Conservation (phyloP, 106 monocot species). For the Iris macrosiphon region DNA sequence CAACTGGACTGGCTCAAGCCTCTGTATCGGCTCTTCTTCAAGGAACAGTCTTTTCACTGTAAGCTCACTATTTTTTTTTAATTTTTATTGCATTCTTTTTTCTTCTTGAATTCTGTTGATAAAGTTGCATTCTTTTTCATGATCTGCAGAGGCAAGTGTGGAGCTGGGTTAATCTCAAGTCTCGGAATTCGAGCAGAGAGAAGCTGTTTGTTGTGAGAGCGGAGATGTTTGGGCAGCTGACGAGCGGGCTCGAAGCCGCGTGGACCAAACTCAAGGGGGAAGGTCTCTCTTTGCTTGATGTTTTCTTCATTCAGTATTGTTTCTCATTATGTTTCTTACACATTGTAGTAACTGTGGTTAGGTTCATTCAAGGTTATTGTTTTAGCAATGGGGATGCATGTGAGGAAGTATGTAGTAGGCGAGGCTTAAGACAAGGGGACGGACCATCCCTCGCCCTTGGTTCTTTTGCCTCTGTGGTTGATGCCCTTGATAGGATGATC, state of each 20-base stretch:
- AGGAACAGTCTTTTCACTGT: slow-evolving; percentile 35
- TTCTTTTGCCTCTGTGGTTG: too few species aligned
- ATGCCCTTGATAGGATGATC: too few species aligned
- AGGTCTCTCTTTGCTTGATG: slow-evolving; percentile 23
- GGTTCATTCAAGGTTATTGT: background rate
- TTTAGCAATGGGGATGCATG: too few species aligned
- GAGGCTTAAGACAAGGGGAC: too few species aligned
- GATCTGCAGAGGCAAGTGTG: slow-evolving; percentile 38
- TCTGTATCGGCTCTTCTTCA: slow-evolving; percentile 27
- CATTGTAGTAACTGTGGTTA: background rate
- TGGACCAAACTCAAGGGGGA: slow-evolving; percentile 91
- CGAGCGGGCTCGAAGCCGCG: slow-evolving; percentile 80
- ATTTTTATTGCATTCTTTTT: background rate
- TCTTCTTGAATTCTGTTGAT: background rate
- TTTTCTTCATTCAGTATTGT: background rate
- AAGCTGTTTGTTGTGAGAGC: slow-evolving; percentile 45
- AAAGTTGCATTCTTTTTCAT: background rate
- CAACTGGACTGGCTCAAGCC: slow-evolving; percentile 19
- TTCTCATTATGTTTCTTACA: too few species aligned
- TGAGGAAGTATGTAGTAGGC: too few species aligned
- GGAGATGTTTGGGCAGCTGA: slow-evolving; percentile 97
- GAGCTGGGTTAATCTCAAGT: slow-evolving; percentile 29
- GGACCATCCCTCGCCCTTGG: too few species aligned
- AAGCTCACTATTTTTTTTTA: slow-evolving; percentile 12
- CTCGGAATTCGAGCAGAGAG: slow-evolving; percentile 8